A percentile compares a stretch with the other conserved stretches of the same genome.
These are phyloP conservation scores for Colletotrichum sublineola DNA, from an alignment of 2,329 filamentous ascomycete species.

Conservation along the genomic window DNA sequence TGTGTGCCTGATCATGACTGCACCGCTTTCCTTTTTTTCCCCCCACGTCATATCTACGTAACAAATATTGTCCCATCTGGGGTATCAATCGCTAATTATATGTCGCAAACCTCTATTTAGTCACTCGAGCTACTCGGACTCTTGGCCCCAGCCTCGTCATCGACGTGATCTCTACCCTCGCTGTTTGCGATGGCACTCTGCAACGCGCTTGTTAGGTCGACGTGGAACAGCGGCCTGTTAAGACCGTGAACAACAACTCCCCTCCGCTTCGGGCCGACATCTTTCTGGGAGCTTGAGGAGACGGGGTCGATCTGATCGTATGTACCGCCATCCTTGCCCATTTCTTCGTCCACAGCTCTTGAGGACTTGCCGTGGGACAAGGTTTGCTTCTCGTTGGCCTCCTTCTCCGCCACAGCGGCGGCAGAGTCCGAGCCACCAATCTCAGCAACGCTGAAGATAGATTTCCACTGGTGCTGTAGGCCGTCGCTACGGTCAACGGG, in stretches of 20 bases:
- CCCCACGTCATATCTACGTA: conserved; percentile 13
- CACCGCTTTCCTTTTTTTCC: background rate
- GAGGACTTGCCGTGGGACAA: conserved; percentile 32
- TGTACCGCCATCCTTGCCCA: conserved; percentile 50
- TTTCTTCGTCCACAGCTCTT: conserved; percentile 51
- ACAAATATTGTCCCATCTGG: conserved; percentile 26
- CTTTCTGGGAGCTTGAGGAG: conserved; percentile 26
- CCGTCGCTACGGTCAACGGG: conserved; percentile 67
- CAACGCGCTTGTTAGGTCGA: conserved; percentile 89
- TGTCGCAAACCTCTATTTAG: conserved; percentile 16
- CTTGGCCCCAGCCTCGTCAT: conserved; percentile 26
- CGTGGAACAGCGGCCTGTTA: conserved; percentile 92
- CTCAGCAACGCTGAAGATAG: conserved; percentile 95
- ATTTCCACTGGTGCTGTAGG: conserved; percentile 81
- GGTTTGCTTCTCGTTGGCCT: conserved; percentile 64
- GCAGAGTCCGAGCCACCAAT: conserved; percentile 80
- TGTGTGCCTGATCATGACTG: conserved; percentile 13
- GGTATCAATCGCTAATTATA: conserved; percentile 41
- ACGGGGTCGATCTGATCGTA: conserved; percentile 51
- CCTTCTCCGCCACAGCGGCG: conserved; percentile 75
- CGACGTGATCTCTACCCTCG: conserved; percentile 63
- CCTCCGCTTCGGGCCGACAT: conserved; percentile 59
- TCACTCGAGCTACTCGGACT: conserved; percentile 30
- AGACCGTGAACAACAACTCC: conserved; percentile 83
- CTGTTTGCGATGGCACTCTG: conserved; percentile 89